A percentile compares a stretch with the other conserved stretches of the same genome.
Evolutionary conservation across 108 stramenopile species (phyloP).

Genomic region (Aurantiochytrium sp.): DNA sequence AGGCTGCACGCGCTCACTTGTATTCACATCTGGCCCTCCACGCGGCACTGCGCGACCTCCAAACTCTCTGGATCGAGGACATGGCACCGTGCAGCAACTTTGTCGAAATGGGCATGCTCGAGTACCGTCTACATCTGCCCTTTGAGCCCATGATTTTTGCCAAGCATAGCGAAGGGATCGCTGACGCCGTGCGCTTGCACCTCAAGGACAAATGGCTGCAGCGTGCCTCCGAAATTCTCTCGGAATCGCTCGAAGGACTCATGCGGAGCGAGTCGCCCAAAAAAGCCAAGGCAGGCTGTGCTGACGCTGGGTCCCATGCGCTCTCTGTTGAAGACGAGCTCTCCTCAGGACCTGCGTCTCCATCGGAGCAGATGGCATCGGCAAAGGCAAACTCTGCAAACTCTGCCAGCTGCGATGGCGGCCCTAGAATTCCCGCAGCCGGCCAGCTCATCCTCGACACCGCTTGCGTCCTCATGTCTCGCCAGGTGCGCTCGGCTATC

Average conservation of each 20-base stretch:
- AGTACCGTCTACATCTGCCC: not conserved
- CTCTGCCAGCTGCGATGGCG: not conserved
- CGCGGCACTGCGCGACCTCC: not conserved
- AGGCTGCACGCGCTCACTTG: not conserved
- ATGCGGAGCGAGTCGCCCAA: not conserved
- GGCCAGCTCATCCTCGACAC: slow-evolving; percentile 29
- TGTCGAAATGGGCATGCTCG: not conserved
- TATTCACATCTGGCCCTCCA: not conserved
- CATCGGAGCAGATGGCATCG: not conserved
- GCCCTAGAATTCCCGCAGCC: not conserved
- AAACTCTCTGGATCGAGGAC: not conserved
- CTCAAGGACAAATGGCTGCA: slow-evolving; percentile 13
- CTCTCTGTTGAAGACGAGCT: too few relatives aligned
- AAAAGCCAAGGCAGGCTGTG: not conserved
- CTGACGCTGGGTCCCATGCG: too few relatives aligned
- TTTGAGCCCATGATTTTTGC: not conserved
- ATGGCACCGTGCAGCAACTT: not conserved
- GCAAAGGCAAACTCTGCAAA: not conserved
- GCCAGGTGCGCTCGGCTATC: slow-evolving; percentile 26
- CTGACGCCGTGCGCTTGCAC: not conserved
- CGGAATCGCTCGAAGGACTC: not conserved
- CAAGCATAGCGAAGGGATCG: not conserved
- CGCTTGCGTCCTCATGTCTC: slow-evolving; percentile 46
- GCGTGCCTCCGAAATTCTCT: not conserved
- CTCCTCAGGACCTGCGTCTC: too few relatives aligned